These are phyloP conservation scores for Corchorus capsularis DNA, from an alignment of 345 rosid genomes.

Conservation along the genomic window DNA sequence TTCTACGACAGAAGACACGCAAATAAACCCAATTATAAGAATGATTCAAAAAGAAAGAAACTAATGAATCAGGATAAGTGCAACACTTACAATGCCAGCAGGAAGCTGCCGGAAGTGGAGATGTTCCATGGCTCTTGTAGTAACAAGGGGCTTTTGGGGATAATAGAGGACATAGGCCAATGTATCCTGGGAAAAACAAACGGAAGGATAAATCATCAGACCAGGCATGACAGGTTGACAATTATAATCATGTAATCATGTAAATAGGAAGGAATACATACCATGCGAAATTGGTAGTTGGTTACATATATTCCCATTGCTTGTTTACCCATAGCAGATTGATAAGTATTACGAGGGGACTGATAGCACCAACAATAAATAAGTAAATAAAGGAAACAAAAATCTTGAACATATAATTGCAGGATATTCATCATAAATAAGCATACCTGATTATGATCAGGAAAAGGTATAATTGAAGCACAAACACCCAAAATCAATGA, in stretches of 20 bases:
- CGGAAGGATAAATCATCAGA: not conserved
- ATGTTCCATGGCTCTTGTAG: slow-evolving; percentile 99
- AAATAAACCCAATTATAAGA: slow-evolving; percentile 10
- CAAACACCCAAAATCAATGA: slow-evolving; percentile 95
- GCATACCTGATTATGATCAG: slow-evolving; percentile 95
- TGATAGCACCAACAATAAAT: slow-evolving; percentile 34
- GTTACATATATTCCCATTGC: slow-evolving; percentile 99
- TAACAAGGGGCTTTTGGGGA: slow-evolving; percentile 98
- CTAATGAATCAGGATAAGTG: not conserved
- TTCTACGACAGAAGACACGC: slow-evolving; percentile 47
- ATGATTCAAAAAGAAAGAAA: not conserved
- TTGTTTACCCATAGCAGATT: slow-evolving; percentile 99
- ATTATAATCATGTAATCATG: not conserved
- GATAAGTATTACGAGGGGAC: slow-evolving; percentile 99
- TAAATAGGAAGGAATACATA: slow-evolving; percentile 26
- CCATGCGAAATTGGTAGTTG: slow-evolving; percentile 97
- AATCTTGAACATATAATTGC: not conserved
- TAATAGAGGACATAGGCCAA: slow-evolving; percentile 95
- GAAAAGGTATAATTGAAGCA: slow-evolving; percentile 98
- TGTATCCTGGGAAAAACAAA: slow-evolving; percentile 61
- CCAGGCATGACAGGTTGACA: not conserved
- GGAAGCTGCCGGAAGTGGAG: slow-evolving; percentile 99
- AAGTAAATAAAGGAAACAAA: slow-evolving; percentile 8
- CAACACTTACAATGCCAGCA: slow-evolving; percentile 85
- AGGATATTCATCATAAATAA: slow-evolving; percentile 18